Conservation (phyloP, 1,284 basidiomycete species). For the Austroboletus novae-zelandiae region DNA sequence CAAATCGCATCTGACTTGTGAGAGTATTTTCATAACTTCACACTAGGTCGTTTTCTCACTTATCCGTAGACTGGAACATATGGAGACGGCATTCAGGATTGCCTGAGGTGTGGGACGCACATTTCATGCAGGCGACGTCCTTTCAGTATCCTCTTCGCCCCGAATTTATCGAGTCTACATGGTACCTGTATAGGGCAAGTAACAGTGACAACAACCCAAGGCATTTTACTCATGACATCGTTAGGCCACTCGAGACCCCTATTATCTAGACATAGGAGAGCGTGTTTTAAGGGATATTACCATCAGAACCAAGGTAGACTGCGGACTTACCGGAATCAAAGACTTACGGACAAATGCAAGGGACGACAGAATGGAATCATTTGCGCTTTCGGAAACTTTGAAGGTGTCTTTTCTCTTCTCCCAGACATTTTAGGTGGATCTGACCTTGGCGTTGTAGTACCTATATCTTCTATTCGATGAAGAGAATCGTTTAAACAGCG, state of each 20-base stretch:
- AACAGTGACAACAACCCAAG: not conserved
- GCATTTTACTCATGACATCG: conserved; percentile 3
- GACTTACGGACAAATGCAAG: conserved; percentile 78
- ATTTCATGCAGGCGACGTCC: conserved; percentile 69
- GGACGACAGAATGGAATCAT: conserved; percentile 93
- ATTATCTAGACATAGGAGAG: conserved; percentile 89
- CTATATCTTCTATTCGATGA: conserved; percentile 91
- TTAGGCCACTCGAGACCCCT: conserved; percentile 87
- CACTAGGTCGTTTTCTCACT: not conserved
- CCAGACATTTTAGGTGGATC: not conserved
- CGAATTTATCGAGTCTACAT: conserved; percentile 93
- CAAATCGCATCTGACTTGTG: conserved; percentile 80
- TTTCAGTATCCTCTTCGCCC: conserved; percentile 84
- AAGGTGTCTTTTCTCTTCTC: conserved; percentile 50
- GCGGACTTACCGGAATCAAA: conserved; percentile 80
- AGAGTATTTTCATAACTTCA: conserved; percentile 26
- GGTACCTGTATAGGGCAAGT: conserved; percentile 86
- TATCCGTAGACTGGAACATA: conserved; percentile 75
- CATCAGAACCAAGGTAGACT: conserved; percentile 73
- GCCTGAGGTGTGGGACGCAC: conserved; percentile 88
- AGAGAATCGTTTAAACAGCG: conserved; percentile 67
- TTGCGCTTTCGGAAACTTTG: conserved; percentile 85
- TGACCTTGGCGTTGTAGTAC: conserved; percentile 53
- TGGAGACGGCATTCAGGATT: conserved; percentile 84
- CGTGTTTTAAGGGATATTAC: conserved; percentile 76